Conservation (phyloP, 345 rosid genomes). For the Durio zibethinus region DNA sequence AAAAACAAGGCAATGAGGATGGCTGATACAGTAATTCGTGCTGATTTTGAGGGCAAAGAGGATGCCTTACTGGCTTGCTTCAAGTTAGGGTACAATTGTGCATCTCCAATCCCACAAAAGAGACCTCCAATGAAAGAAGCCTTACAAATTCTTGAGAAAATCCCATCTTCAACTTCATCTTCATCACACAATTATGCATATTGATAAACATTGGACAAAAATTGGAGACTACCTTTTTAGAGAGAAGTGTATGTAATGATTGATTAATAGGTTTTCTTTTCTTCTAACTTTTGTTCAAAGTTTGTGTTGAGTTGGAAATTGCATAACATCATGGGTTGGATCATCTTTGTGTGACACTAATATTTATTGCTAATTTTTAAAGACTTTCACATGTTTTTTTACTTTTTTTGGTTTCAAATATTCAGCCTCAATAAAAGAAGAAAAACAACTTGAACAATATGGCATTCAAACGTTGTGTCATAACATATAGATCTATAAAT, state of each 20-base stretch:
- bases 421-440: no score
- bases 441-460: no score
- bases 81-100: constrained; percentile 75
- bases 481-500: no score
- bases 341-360: background rate
- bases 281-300: background rate
- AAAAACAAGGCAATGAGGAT: constrained; percentile 54
- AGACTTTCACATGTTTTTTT: no score
- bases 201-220: constrained; percentile 14
- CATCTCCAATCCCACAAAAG: constrained; percentile 75
- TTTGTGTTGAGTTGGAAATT: background rate
- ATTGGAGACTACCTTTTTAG: constrained; percentile 10
- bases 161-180: constrained; percentile 39
- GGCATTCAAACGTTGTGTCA: no score
- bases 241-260: constrained; percentile 26
- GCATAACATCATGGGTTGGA: background rate
- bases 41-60: constrained; percentile 80
- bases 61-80: constrained; percentile 77
- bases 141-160: constrained; percentile 65
- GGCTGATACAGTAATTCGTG: constrained; percentile 65
- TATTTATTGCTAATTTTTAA: background rate
- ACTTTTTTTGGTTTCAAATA: no score
- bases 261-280: constrained; percentile 23
- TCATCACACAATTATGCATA: constrained; percentile 35
- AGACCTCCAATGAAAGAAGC: constrained; percentile 87